These are phyloP conservation scores for Immersiella caudata DNA, from an alignment of 495 filamentous ascomycete genomes.

Conservation along the genomic window DNA sequence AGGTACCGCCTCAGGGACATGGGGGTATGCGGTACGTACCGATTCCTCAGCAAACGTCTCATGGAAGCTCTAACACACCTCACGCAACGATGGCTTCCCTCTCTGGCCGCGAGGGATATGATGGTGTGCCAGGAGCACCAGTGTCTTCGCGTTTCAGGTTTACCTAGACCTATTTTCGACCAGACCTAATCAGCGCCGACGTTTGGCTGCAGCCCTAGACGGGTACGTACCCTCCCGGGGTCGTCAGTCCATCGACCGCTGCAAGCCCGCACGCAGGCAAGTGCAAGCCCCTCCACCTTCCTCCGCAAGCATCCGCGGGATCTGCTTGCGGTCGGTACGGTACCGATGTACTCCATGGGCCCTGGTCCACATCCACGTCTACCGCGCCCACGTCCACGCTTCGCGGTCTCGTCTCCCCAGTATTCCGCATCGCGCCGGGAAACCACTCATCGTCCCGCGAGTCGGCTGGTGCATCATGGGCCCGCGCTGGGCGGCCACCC, in stretches of 20 bases:
- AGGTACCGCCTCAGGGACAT: neutral
- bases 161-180: constrained; percentile 32
- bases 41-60: constrained; percentile 25
- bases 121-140: constrained; percentile 26
- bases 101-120: constrained; percentile 25
- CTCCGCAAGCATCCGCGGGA: constrained; percentile 17
- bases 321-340: constrained; percentile 6
- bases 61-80: constrained; percentile 11
- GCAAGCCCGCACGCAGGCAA: constrained; percentile 11
- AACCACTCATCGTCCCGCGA: constrained; percentile 27
- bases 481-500: constrained; percentile 40
- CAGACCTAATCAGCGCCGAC: constrained; percentile 26
- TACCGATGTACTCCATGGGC: neutral
- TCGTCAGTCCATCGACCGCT: constrained; percentile 3
- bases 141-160: constrained; percentile 50
- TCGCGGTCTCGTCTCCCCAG: constrained; percentile 17
- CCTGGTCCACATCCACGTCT: constrained; percentile 12
- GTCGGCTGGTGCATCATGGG: constrained; percentile 38
- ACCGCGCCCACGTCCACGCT: constrained; percentile 26
- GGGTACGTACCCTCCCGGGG: constrained; percentile 28
- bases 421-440: constrained; percentile 28
- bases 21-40: constrained; percentile 13
- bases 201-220: constrained; percentile 32
- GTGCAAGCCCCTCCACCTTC: constrained; percentile 15
- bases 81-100: constrained; percentile 21